phyloP scores from a whole-genome alignment of 2,329 filamentous ascomycete genomes.

The Aspergillus quadrilineatus region DNA sequence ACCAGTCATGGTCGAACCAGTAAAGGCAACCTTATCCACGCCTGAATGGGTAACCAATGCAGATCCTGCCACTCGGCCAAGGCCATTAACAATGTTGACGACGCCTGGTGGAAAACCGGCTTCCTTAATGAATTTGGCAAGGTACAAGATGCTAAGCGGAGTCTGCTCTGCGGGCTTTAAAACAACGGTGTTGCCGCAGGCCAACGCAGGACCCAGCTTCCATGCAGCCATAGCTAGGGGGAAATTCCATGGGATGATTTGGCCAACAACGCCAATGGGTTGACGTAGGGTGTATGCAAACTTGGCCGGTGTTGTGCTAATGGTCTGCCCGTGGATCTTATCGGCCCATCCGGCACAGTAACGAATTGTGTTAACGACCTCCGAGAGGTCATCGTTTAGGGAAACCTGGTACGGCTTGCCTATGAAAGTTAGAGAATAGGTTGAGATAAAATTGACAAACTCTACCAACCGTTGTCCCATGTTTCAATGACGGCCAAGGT shows the following conservation, averaged over 20 bases:
- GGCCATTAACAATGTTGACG: conserved; percentile 36
- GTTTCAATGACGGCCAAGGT: conserved; percentile 68
- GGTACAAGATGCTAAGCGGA: conserved; percentile 34
- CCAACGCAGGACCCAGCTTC: conserved; percentile 37
- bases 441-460: neutral
- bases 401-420: conserved; percentile 47
- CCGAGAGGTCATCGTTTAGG: conserved; percentile 66
- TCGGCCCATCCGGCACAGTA: conserved; percentile 92
- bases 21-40: conserved; percentile 38
- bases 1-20: conserved; percentile 34
- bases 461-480: conserved; percentile 66
- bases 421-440: conserved; percentile 14
- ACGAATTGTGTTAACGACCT: conserved; percentile 69
- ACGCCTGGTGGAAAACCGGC: conserved; percentile 38
- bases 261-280: conserved; percentile 76
- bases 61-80: conserved; percentile 32
- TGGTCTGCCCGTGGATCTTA: conserved; percentile 85
- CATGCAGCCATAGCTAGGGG: conserved; percentile 71
- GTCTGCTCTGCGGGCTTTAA: conserved; percentile 38
- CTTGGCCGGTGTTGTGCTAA: conserved; percentile 58
- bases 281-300: conserved; percentile 83
- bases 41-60: conserved; percentile 33
- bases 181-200: conserved; percentile 37
- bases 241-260: conserved; percentile 91
- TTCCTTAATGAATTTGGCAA: conserved; percentile 35